A percentile compares a stretch with the other conserved stretches of the same genome.
phyloP scores from a whole-genome alignment of 2,329 filamentous ascomycete genomes.

The Xylogone sp. region DNA sequence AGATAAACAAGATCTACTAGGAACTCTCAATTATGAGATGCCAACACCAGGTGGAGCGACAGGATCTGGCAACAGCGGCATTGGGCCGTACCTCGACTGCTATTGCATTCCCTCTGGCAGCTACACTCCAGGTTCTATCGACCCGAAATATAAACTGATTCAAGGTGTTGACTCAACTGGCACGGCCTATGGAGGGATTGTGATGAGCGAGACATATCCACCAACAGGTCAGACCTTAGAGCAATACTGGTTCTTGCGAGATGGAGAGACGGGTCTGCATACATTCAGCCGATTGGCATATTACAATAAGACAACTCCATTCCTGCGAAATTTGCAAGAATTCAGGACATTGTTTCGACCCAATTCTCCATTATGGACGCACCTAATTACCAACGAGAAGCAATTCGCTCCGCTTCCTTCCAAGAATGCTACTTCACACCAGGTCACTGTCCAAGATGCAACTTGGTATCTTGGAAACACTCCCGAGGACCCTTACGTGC shows the following conservation, averaged over 20 bases:
- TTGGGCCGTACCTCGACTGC: slow-evolving; percentile 59
- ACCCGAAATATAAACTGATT: slow-evolving; percentile 46
- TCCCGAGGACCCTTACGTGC: slow-evolving; percentile 50
- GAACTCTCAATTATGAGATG: slow-evolving; percentile 25
- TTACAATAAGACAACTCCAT: slow-evolving; percentile 51
- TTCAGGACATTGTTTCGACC: slow-evolving; percentile 59
- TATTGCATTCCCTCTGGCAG: slow-evolving; percentile 57
- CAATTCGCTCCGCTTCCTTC: slow-evolving; percentile 51
- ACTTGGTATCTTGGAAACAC: slow-evolving; percentile 58
- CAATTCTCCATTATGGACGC: slow-evolving; percentile 56
- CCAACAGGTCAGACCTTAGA: slow-evolving; percentile 55
- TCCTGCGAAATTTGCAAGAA: slow-evolving; percentile 56
- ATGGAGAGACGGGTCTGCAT: slow-evolving; percentile 60
- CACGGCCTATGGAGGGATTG: slow-evolving; percentile 52
- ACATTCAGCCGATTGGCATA: slow-evolving; percentile 58
- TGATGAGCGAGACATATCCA: slow-evolving; percentile 55
- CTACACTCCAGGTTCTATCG: slow-evolving; percentile 53
- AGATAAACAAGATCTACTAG: slow-evolving; percentile 50
- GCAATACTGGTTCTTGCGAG: slow-evolving; percentile 62
- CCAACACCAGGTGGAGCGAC: slow-evolving; percentile 16
- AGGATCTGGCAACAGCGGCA: slow-evolving; percentile 39
- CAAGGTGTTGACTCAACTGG: slow-evolving; percentile 46
- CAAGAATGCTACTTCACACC: slow-evolving; percentile 34
- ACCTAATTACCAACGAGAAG: slow-evolving; percentile 53
- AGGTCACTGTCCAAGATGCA: slow-evolving; percentile 57